Evolutionary conservation across 176 grass and related monocot species (phyloP).

Genomic region (Olyra latifolia): DNA sequence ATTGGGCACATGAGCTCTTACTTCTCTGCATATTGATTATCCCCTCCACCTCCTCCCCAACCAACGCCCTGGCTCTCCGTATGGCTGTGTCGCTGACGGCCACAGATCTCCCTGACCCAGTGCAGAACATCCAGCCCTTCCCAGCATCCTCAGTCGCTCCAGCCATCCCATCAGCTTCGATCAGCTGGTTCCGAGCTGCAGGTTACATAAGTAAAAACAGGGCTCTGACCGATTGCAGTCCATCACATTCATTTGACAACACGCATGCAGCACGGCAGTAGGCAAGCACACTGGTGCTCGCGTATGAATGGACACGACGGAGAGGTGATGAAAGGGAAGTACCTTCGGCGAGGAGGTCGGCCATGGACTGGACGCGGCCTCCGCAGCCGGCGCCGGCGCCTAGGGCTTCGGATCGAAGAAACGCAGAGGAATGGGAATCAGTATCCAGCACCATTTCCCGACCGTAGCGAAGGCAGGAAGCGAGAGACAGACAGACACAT

Average conservation of each 20-base stretch:
- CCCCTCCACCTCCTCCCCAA: conserved; percentile 13
- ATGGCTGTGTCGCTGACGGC: conserved; percentile 17
- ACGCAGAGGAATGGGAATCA: not conserved
- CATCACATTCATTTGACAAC: not conserved
- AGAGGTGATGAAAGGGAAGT: not conserved
- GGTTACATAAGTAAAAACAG: not conserved
- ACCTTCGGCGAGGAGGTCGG: conserved; percentile 44
- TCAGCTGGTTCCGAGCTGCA: conserved; percentile 12
- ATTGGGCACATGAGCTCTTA: not conserved
- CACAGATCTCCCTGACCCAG: conserved; percentile 34
- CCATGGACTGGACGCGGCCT: conserved; percentile 23
- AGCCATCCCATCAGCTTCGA: not conserved
- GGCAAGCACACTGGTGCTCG: not conserved
- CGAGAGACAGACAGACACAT: not conserved
- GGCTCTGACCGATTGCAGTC: not conserved
- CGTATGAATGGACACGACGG: not conserved
- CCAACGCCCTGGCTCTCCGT: conserved; percentile 36
- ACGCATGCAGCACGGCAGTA: not conserved
- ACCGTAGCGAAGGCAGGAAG: not conserved
- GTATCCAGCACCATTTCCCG: not conserved
- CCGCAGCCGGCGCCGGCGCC: not conserved
- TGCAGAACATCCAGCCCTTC: conserved; percentile 29
- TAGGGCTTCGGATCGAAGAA: conserved; percentile 26
- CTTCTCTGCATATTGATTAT: conserved; percentile 15
- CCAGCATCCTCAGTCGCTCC: not conserved